A percentile compares a stretch with the other conserved stretches of the same genome.
Evolutionary conservation across 192 early-diverging fungal species (phyloP).

Genomic region (Radiomyces spectabilis): DNA sequence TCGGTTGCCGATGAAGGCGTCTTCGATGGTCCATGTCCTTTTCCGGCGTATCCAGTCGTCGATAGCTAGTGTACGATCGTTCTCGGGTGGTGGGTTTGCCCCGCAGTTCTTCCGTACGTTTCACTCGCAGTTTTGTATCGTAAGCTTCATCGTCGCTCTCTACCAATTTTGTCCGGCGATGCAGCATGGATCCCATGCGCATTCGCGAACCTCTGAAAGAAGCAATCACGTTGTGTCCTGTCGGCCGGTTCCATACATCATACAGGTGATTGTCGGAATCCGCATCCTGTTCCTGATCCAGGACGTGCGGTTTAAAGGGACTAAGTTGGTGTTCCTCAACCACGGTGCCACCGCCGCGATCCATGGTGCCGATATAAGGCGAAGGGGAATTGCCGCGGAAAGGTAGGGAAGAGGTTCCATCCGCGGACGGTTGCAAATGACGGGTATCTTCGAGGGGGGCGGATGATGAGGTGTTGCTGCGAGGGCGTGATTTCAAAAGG

Average conservation of each 20-base stretch:
- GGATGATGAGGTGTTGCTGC: constrained; percentile 20
- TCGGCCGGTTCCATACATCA: not conserved
- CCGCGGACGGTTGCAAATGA: too few species aligned
- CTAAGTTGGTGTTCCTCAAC: constrained; percentile 18
- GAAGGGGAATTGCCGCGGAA: not conserved
- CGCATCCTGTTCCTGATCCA: not conserved
- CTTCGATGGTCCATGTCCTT: constrained; percentile 19
- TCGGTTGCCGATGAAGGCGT: not conserved
- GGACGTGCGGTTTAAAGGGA: not conserved
- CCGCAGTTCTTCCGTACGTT: constrained; percentile 41
- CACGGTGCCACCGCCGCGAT: constrained; percentile 23
- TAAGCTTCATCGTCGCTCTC: constrained; percentile 38
- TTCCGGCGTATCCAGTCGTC: too few species aligned
- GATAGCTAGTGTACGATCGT: constrained; percentile 26
- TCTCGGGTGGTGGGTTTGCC: constrained; percentile 38
- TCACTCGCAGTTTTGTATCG: constrained; percentile 26
- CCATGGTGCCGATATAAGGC: not conserved
- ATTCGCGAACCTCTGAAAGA: too few species aligned
- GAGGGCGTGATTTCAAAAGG: constrained; percentile 16
- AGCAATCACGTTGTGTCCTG: too few species aligned
- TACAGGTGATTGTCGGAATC: not conserved
- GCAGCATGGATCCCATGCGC: too few species aligned
- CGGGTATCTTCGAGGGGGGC: constrained; percentile 3
- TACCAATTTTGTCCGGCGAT: too few species aligned
- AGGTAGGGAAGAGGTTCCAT: not conserved